Conservation (phyloP, 164 flowering plant genomes). For the Piper longum region DNA sequence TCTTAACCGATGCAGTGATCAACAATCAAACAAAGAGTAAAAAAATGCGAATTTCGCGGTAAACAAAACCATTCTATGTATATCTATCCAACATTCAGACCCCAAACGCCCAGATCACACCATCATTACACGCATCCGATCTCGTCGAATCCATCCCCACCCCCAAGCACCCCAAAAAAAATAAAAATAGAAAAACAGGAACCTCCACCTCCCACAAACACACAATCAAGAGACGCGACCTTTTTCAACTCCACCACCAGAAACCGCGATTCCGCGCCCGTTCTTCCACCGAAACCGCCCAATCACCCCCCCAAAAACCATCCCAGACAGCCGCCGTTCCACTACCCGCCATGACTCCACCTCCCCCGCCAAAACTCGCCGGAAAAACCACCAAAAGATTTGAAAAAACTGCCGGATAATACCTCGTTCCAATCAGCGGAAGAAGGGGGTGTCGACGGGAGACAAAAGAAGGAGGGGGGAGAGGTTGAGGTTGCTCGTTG, state of each 20-base stretch:
- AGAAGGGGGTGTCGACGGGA: no score
- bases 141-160: no score
- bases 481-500: no score
- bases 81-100: conserved; percentile 2
- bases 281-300: neutral
- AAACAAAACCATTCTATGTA: conserved; percentile 5
- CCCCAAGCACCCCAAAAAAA: neutral
- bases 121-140: no score
- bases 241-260: no score
- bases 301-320: neutral
- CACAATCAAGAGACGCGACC: neutral
- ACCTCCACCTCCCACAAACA: neutral
- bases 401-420: no score
- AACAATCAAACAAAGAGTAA: conserved; percentile 1
- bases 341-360: neutral
- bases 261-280: neutral
- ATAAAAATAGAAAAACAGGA: neutral
- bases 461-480: no score
- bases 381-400: no score
- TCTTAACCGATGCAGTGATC: conserved; percentile 7
- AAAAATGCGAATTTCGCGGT: conserved; percentile 6
- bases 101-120: conserved; percentile 8
- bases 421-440: no score
- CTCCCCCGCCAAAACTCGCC: neutral
- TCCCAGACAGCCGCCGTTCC: conserved; percentile 10